Evolutionary conservation across 2,329 filamentous ascomycete genomes (phyloP).

Genomic region (Xylaria hypoxylon): DNA sequence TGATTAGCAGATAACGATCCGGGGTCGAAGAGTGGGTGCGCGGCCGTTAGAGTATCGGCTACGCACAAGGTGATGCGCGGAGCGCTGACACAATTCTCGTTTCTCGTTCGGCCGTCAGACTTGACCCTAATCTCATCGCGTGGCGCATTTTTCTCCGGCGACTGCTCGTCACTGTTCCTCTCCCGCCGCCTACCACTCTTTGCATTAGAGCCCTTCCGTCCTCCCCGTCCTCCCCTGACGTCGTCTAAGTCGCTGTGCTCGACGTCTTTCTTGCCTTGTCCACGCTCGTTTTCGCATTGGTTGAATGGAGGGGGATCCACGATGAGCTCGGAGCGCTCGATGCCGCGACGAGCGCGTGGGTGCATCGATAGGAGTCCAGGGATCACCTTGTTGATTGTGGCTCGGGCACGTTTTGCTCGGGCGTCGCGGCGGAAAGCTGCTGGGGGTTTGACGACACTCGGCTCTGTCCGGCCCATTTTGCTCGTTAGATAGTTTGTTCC

Average conservation of each 20-base stretch:
- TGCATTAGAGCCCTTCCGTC: not conserved
- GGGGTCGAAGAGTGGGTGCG: slow-evolving; percentile 52
- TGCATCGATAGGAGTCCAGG: slow-evolving; percentile 66
- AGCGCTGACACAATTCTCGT: not conserved
- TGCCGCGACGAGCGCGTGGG: slow-evolving; percentile 65
- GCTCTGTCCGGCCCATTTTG: slow-evolving; percentile 50
- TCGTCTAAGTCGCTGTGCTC: not conserved
- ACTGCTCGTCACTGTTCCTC: slow-evolving; percentile 2
- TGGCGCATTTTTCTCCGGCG: slow-evolving; percentile 1
- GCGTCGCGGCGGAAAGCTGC: slow-evolving; percentile 50
- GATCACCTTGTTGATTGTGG: slow-evolving; percentile 70
- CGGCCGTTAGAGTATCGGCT: slow-evolving; percentile 66
- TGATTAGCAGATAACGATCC: not conserved
- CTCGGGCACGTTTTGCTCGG: slow-evolving; percentile 65
- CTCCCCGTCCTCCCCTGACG: not conserved
- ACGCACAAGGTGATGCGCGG: slow-evolving; percentile 60
- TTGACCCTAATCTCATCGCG: not conserved
- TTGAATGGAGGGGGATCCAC: slow-evolving; percentile 46
- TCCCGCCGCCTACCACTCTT: not conserved
- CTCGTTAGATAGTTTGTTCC: not conserved
- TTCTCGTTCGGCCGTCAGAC: not conserved
- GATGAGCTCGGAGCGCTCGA: slow-evolving; percentile 64
- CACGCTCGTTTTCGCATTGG: not conserved
- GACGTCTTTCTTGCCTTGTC: not conserved
- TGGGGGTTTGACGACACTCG: slow-evolving; percentile 47